Evolutionary conservation across 2,329 filamentous ascomycete genomes (phyloP).

Genomic region (Colletotrichum gloeosporioides): DNA sequence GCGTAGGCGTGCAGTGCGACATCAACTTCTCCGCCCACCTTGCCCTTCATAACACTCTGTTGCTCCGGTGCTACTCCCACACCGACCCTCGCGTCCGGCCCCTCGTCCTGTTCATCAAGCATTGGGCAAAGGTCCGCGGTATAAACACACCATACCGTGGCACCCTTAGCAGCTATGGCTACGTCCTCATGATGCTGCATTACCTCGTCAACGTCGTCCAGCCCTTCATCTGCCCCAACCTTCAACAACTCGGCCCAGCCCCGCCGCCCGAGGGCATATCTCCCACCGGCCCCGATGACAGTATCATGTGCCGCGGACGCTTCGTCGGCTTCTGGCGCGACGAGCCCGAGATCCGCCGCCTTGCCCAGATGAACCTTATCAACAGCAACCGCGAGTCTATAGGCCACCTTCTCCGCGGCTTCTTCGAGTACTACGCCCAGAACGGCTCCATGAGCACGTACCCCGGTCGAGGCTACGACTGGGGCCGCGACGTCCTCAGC

Average conservation of each 20-base stretch:
- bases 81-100: conserved; percentile 79
- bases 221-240: conserved; percentile 84
- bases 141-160: conserved; percentile 90
- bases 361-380: conserved; percentile 63
- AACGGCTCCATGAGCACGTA: conserved; percentile 57
- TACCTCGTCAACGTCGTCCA: conserved; percentile 83
- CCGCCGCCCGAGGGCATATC: conserved; percentile 35
- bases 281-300: conserved; percentile 41
- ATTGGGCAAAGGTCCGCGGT: conserved; percentile 84
- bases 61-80: conserved; percentile 83
- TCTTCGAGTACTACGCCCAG: conserved; percentile 87
- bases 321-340: conserved; percentile 81
- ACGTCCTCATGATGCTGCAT: conserved; percentile 90
- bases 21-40: conserved; percentile 91
- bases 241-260: conserved; percentile 65
- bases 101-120: conserved; percentile 86
- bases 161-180: conserved; percentile 88
- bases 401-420: conserved; percentile 76
- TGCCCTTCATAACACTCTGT: conserved; percentile 81
- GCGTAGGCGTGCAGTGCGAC: conserved; percentile 85
- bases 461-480: conserved; percentile 70
- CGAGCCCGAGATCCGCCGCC: conserved; percentile 69
- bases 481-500: conserved; percentile 81
- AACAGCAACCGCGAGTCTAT: conserved; percentile 74
- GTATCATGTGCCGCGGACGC: conserved; percentile 63